A percentile compares a stretch with the other conserved stretches of the same genome.
Conservation (phyloP, 768 basidiomycete genomes). For the Boletus edulis region DNA sequence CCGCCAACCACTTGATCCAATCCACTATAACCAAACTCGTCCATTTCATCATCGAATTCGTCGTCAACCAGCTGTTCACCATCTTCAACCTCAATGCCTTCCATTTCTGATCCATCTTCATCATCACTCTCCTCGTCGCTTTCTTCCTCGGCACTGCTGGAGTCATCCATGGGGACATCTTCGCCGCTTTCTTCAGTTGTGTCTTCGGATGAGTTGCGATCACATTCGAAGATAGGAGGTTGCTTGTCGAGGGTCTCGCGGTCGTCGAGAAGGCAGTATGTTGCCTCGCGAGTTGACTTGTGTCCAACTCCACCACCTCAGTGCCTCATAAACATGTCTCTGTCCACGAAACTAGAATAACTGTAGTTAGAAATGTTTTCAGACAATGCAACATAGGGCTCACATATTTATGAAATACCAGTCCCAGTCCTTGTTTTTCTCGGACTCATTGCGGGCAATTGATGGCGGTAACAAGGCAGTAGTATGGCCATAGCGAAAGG, state of each 20-base stretch:
- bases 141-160: too few relatives aligned
- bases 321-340: slow-evolving; percentile 2
- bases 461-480: background rate
- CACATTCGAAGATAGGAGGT: background rate
- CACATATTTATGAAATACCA: slow-evolving; percentile 1
- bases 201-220: background rate
- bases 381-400: background rate
- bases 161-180: too few relatives aligned
- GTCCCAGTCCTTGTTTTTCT: background rate
- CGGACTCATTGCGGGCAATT: background rate
- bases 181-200: background rate
- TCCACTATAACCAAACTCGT: background rate
- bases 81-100: background rate
- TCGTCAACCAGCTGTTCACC: too few relatives aligned
- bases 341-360: background rate
- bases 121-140: too few relatives aligned
- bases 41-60: background rate
- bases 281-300: background rate
- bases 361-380: background rate
- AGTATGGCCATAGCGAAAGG: background rate
- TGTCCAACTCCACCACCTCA: background rate
- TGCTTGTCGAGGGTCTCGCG: background rate
- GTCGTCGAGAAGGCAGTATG: background rate
- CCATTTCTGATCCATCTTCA: too few relatives aligned
- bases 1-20: background rate